Evolutionary conservation across 2,329 filamentous ascomycete genomes (phyloP).

Genomic region (Phyllosticta paracitricarpa): DNA sequence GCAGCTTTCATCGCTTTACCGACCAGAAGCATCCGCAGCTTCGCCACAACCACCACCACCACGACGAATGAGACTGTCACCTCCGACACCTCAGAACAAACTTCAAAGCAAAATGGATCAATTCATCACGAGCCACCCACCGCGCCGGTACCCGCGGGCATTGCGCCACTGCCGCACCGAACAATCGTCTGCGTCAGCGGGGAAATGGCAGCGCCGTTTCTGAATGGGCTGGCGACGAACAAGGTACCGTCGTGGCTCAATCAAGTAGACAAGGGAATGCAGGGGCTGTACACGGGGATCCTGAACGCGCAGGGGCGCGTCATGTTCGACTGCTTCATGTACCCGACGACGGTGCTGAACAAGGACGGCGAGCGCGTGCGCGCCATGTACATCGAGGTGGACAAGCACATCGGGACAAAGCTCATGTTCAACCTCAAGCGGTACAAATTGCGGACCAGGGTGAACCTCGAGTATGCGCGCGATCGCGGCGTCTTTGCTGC

Average conservation of each 20-base stretch:
- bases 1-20: background rate
- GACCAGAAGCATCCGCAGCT: background rate
- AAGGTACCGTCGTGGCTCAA: slow-evolving; percentile 41
- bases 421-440: slow-evolving; percentile 63
- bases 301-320: slow-evolving; percentile 74
- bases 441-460: slow-evolving; percentile 76
- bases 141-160: background rate
- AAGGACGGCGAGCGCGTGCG: slow-evolving; percentile 19
- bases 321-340: slow-evolving; percentile 83
- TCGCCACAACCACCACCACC: background rate
- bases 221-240: slow-evolving; percentile 79
- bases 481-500: slow-evolving; percentile 62
- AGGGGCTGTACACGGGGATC: slow-evolving; percentile 59
- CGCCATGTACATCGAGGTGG: slow-evolving; percentile 73
- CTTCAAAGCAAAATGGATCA: background rate
- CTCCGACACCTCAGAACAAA: background rate
- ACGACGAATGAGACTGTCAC: background rate
- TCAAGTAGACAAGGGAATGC: slow-evolving; percentile 22
- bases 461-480: slow-evolving; percentile 46
- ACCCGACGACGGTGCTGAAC: slow-evolving; percentile 31
- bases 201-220: slow-evolving; percentile 67
- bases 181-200: slow-evolving; percentile 72
- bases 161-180: slow-evolving; percentile 56
- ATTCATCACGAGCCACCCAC: background rate
- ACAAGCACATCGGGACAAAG: slow-evolving; percentile 52